Base-by-base conservation (phyloP, 306 rosid genomes). In the Dryas drummondii region DNA sequence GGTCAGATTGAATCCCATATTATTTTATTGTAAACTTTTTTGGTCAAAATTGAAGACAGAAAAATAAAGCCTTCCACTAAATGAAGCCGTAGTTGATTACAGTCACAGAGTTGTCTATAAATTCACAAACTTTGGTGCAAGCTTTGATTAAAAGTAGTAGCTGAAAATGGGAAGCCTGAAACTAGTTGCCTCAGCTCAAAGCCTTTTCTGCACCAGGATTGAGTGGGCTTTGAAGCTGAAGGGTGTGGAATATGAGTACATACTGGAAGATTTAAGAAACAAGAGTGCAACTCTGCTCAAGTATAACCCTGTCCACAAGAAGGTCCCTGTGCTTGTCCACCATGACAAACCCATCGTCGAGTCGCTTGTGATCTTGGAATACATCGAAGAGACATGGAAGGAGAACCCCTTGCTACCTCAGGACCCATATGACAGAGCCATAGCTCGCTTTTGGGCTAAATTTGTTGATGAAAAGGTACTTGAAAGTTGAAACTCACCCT, bases 371-470 rank as follows among this genome's bases (percentile, higher is more conserved):
- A 87, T 87, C 78, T 87, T 87, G 6, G 91, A 82, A 51, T 84
- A 84, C 72, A 82, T 87, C 9, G 88, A 87, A 27, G 87, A 87
- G 65, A 80, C 82, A 1, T 87, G 91, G 91, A 87, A 80, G 74
- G 54, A 84, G 16, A 75, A 76, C 61, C 84, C 87, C 59, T 65
- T 84, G 81, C 87, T 75, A 0, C 82, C 85, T 11, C 16, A 37
- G 9, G 81, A 80, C 19, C 78, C 87, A 0, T 64, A 52, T 60
- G 73, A 82, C 13, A 70, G 73, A 76, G 85, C 88, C 74, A 58
- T 19, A 14, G 84, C 88, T 72, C 82, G 91, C 4, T 87, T 84
- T 68, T 87, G 87, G 88, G 87, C 88, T 10, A 76, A 51, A 49
- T 87, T 72, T 57, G 66, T 26, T 32, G 91, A 78, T 70, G 87